A percentile compares a stretch with the other conserved stretches of the same genome.
Evolutionary conservation across 495 filamentous ascomycete genomes (phyloP).

Genomic region (Annulohypoxylon stygium): DNA sequence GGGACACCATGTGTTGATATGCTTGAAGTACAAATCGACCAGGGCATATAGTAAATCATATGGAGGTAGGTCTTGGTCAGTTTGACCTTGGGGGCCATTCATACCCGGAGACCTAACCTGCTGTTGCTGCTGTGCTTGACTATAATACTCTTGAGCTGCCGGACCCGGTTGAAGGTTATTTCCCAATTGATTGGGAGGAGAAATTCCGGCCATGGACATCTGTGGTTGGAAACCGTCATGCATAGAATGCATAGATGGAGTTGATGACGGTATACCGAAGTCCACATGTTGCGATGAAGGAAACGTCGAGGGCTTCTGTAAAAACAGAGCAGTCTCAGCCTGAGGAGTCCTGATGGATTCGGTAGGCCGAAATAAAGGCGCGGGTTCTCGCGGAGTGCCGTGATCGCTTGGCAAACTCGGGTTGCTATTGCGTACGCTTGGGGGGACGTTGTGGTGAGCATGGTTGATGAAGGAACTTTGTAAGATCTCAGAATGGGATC

Average conservation of each 20-base stretch:
- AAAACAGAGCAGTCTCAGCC: constrained; percentile 72
- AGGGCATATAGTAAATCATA: constrained; percentile 86
- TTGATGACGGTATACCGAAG: constrained; percentile 52
- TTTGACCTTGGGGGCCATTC: constrained; percentile 53
- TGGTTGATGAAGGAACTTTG: constrained; percentile 53
- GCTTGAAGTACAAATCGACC: constrained; percentile 89
- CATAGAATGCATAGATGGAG: constrained; percentile 47
- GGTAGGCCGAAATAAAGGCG: constrained; percentile 54
- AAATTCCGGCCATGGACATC: constrained; percentile 54
- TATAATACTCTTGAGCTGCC: constrained; percentile 63
- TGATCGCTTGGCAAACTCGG: constrained; percentile 61
- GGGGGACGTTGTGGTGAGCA: constrained; percentile 60
- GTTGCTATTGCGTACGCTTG: constrained; percentile 61
- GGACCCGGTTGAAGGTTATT: constrained; percentile 47
- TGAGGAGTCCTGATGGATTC: constrained; percentile 65
- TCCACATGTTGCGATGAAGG: constrained; percentile 50
- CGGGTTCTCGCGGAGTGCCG: constrained; percentile 60
- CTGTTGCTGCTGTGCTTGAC: constrained; percentile 51
- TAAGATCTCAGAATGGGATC: constrained; percentile 63
- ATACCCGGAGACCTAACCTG: constrained; percentile 61
- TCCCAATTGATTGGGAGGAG: constrained; percentile 54
- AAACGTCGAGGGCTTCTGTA: constrained; percentile 69
- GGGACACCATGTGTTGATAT: constrained; percentile 91
- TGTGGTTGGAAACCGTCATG: constrained; percentile 54
- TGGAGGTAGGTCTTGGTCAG: constrained; percentile 82